Percentiles rank a stretch among this genome's conserved stretches.
These are phyloP conservation scores for Alternaria rosae DNA, from an alignment of 2,329 filamentous ascomycete species.

Conservation along the genomic window DNA sequence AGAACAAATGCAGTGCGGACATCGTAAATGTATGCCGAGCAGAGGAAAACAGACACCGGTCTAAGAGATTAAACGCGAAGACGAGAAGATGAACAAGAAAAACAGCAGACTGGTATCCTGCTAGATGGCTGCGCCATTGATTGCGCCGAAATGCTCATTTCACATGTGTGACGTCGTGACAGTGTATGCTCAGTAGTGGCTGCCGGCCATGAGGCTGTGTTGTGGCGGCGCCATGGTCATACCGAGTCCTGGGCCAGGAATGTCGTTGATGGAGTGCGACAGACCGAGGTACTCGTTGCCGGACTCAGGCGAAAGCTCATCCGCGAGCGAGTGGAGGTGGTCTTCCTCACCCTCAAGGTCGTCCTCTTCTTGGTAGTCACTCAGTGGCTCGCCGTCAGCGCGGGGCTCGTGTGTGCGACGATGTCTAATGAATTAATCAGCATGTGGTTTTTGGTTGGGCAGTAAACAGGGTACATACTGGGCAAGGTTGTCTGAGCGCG, in stretches of 20 bases:
- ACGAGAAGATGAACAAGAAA: conserved; percentile 29
- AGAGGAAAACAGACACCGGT: conserved; percentile 25
- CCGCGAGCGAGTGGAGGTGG: conserved; percentile 80
- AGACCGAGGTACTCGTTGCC: conserved; percentile 65
- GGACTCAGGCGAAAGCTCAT: conserved; percentile 78
- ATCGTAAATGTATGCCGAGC: conserved; percentile 21
- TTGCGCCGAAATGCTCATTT: conserved; percentile 37
- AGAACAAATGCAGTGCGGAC: conserved; percentile 30
- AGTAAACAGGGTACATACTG: conserved; percentile 68
- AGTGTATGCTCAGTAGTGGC: conserved; percentile 49
- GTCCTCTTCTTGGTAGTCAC: conserved; percentile 77
- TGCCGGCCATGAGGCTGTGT: conserved; percentile 54
- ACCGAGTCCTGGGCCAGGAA: conserved; percentile 43
- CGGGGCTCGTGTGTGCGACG: conserved; percentile 82
- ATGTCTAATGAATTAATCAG: conserved; percentile 63
- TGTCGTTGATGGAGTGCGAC: conserved; percentile 45
- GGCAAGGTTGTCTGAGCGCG: conserved; percentile 96
- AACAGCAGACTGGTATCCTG: conserved; percentile 28
- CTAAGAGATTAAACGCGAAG: conserved; percentile 35
- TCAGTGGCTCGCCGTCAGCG: conserved; percentile 68
- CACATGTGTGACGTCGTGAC: conserved; percentile 29
- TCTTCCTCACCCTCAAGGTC: conserved; percentile 90
- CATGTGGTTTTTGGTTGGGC: conserved; percentile 18
- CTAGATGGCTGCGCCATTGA: conserved; percentile 29
- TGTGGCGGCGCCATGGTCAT: conserved; percentile 54